Conservation (phyloP, 2,329 filamentous ascomycete species). For the Aspergillus pseudoterreus region DNA sequence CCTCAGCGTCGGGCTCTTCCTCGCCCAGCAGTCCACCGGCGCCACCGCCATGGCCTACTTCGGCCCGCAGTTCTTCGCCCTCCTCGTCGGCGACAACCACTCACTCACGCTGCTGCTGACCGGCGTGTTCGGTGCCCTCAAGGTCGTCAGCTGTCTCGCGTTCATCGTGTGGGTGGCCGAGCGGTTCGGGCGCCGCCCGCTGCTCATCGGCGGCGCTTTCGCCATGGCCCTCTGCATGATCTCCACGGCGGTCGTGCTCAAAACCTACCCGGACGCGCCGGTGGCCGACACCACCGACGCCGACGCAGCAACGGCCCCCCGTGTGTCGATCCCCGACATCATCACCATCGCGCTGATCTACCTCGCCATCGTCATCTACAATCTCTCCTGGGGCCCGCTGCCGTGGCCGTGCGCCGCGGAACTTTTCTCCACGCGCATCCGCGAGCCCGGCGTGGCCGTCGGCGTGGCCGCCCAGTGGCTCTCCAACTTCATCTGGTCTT, state of each 20-base stretch:
- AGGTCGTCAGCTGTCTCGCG: conserved; percentile 48
- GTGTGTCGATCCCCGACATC: conserved; percentile 47
- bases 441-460: conserved; percentile 37
- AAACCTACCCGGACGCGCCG: conserved; percentile 34
- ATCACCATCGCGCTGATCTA: conserved; percentile 54
- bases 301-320: conserved; percentile 7
- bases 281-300: conserved; percentile 4
- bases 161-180: conserved; percentile 56
- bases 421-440: conserved; percentile 38
- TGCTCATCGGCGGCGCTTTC: conserved; percentile 48
- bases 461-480: conserved; percentile 40
- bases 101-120: conserved; percentile 49
- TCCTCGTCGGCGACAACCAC: conserved; percentile 45
- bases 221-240: conserved; percentile 46
- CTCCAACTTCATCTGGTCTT: conserved; percentile 41
- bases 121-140: conserved; percentile 53
- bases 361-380: conserved; percentile 49
- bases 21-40: conserved; percentile 52
- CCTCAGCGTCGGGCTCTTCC: conserved; percentile 47
- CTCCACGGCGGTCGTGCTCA: conserved; percentile 46
- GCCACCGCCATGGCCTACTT: conserved; percentile 55
- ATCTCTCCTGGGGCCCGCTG: conserved; percentile 40
- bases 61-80: conserved; percentile 53
- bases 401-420: conserved; percentile 39
- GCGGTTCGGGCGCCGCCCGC: conserved; percentile 48